Conservation (phyloP, 2,329 filamentous ascomycete genomes). For the Ustilaginoidea virens region DNA sequence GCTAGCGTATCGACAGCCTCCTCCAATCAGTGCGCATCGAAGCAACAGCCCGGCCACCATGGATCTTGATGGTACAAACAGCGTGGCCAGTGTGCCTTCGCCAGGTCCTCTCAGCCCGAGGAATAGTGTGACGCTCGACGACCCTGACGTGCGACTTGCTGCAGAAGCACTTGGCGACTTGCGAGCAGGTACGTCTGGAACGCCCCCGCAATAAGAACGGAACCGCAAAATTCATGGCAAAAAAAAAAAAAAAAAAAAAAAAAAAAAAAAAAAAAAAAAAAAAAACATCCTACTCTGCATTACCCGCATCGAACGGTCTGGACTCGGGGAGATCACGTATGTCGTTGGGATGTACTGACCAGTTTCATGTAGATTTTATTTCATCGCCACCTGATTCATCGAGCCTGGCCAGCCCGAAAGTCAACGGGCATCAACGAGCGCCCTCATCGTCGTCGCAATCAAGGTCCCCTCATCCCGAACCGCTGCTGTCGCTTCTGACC, state of each 20-base stretch:
- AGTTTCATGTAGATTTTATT: slow-evolving; percentile 42
- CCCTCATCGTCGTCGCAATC: slow-evolving; percentile 3
- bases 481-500: slow-evolving; percentile 71
- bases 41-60: slow-evolving; percentile 30
- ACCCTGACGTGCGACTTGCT: slow-evolving; percentile 52
- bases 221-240: no score
- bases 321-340: no score
- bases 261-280: no score
- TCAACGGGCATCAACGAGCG: slow-evolving; percentile 1
- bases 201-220: no score
- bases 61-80: slow-evolving; percentile 28
- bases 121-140: slow-evolving; percentile 41
- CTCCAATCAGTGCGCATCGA: slow-evolving; percentile 13
- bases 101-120: slow-evolving; percentile 27
- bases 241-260: no score
- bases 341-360: neutral
- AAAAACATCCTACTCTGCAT: no score
- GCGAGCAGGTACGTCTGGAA: slow-evolving; percentile 44
- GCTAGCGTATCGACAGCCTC: slow-evolving; percentile 23
- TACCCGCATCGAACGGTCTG: no score
- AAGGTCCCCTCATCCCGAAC: slow-evolving; percentile 48
- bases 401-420: slow-evolving; percentile 21
- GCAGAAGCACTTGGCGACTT: slow-evolving; percentile 64
- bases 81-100: slow-evolving; percentile 25
- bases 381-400: slow-evolving; percentile 41